Evolutionary conservation across 2,329 filamentous ascomycete species (phyloP), one percentile per base, ranked within the genome.

Genomic region (Dothidotthia symphoricarpi): DNA sequence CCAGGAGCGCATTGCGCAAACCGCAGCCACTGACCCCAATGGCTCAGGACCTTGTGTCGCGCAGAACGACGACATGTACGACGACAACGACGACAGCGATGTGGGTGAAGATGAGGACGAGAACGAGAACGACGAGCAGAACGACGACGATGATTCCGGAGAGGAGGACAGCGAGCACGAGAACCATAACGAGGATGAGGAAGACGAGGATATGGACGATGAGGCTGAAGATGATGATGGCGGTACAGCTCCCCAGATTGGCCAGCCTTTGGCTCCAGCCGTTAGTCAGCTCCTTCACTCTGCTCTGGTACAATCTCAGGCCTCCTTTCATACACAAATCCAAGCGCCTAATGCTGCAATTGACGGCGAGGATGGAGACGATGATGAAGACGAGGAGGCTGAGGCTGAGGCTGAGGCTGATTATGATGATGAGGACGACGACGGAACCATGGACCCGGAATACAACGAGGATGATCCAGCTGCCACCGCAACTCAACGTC

Each of bases 1-100:
- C 28, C 48, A 47, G 22, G 37, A 49, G 36, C 29, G 42, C 6
- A 41, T 53, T 5, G 54, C 51, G 11, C 22, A 49, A 17, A 14
- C 43, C 3, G 31, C 27, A 8, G 38, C 39, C 13, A 13, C 38
- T 29, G 29, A 55, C 30, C 49, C 55, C 5, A 31, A 31, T n/a
- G 39, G 31, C 3, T 36, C 39, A 7, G 34, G 34, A 16, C 42
- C 51, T 14, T 27, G 28, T 5, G 34, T 45, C 3, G 31, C 41
- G 13, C 45, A 52, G 35, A 34, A 38, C 31, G 24, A 45, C 12
- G 34, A 45, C 17, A 28, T 37, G 24, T 33, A 51, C 12, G 35
- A 36, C 6, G 31, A 47, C 14, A 39, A 34, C 16, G 39, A 46
- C 16, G 48, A 47, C 12, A 36, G 34, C 6, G 37, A 32, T 19